Evolutionary conservation across 768 basidiomycete species (phyloP), one percentile per base, ranked within the genome.

Genomic region (Coprinopsis marcescibilis): DNA sequence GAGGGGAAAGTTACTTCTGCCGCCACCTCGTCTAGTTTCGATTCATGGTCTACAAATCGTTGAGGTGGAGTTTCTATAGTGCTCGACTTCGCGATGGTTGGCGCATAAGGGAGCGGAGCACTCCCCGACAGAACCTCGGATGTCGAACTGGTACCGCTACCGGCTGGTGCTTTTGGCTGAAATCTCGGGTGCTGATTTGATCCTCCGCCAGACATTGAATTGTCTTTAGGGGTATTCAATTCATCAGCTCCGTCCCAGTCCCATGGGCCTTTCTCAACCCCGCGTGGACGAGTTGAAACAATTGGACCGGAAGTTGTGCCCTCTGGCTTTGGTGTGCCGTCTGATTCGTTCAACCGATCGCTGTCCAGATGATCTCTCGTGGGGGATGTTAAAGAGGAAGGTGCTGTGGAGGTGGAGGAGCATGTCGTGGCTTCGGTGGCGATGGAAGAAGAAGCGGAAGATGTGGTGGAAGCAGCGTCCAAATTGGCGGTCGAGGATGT

Each of bases 401-500:
- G 43, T 10, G 49, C 47, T 13, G 51, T 45, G 14, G 52, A 46
- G 1, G 48, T 44, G 14, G 58, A 48, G 33, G 49, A 52, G 17
- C 14, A 17, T 27, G 45, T 32, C 14, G 41, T 43, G 5, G 30
- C 32, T 23, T 49, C 47, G 17, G 47, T 43, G 21, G 47, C 32
- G 24, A 26, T 29, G 20, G 47, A 43, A 3, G 47, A 49, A 11
- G 47, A 49, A 13, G 47, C 23, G 19, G 47, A 49, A 27, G 46
- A 48, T 12, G 41, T 49, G 24, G 47, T 35, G 25, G 47, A 42
- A 42, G 40, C 33, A 3, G 32, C 47, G 25, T 49, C 47, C 30
- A 21, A 27, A 36, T 39, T 46, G 25, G 26, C 8, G 10, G 25
- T 48, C 4, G 47, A 42, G 13, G 39, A 35, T 21, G 17, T 24